Evolutionary conservation across 805 yeast species (phyloP).

Genomic region (Wickerhamiella allomyrinae): DNA sequence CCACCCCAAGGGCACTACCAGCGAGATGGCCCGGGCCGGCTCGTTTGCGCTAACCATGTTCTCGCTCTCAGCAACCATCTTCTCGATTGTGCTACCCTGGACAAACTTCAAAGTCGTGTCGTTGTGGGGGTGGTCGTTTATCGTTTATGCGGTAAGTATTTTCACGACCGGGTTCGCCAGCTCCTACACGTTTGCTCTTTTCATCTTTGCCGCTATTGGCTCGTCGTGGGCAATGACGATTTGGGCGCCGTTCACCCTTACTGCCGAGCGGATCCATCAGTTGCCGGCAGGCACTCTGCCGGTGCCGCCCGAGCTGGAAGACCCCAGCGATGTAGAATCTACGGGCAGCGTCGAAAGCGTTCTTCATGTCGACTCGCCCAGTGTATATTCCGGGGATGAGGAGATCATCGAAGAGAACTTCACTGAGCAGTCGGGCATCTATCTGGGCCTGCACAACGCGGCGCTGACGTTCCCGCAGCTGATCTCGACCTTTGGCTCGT

Average conservation of each 20-base stretch:
- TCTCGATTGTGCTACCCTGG: conserved; percentile 11
- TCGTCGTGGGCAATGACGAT: conserved; percentile 52
- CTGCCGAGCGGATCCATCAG: conserved; percentile 32
- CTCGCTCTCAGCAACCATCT: conserved; percentile 20
- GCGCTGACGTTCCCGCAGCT: conserved; percentile 29
- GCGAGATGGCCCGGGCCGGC: conserved; percentile 23
- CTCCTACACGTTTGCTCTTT: conserved; percentile 31
- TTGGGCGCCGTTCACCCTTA: conserved; percentile 54
- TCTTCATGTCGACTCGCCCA: not conserved
- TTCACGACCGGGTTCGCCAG: conserved; percentile 33
- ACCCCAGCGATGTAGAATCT: conserved; percentile 8
- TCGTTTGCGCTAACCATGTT: conserved; percentile 26
- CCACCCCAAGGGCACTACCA: conserved; percentile 20
- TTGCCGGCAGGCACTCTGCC: conserved; percentile 12
- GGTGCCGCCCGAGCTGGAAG: conserved; percentile 2
- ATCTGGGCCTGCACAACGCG: conserved; percentile 28
- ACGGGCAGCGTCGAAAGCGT: conserved; percentile 5
- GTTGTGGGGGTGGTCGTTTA: conserved; percentile 39
- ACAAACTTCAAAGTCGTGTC: conserved; percentile 10
- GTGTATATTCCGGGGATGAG: not conserved
- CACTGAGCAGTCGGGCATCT: conserved; percentile 24
- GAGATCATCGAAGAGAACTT: not conserved
- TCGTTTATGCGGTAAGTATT: conserved; percentile 36
- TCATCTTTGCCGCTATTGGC: conserved; percentile 39
- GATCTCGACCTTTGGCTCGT: conserved; percentile 27